Conservation (phyloP, 2,329 filamentous ascomycete genomes). For the Graphilbum ipis-grandicollis region DNA sequence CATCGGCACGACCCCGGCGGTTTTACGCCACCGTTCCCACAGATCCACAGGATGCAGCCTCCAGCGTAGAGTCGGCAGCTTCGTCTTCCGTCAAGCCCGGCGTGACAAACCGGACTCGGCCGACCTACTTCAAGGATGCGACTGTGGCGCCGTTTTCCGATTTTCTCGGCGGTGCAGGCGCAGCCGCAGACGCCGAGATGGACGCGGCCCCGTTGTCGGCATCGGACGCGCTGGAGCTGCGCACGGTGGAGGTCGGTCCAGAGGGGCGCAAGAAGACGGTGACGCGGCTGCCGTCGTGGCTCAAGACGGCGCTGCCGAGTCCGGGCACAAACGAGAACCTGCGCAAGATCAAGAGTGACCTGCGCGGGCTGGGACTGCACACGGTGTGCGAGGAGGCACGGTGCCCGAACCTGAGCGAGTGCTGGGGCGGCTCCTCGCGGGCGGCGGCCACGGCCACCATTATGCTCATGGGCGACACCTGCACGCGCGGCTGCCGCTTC, state of each 20-base stretch:
- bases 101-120: slow-evolving; percentile 11
- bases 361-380: slow-evolving; percentile 76
- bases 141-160: slow-evolving; percentile 39
- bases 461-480: slow-evolving; percentile 99
- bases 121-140: slow-evolving; percentile 43
- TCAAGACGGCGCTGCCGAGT: slow-evolving; percentile 75
- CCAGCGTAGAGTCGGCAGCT: background rate
- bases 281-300: slow-evolving; percentile 73
- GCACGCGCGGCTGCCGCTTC: slow-evolving; percentile 89
- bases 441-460: slow-evolving; percentile 89
- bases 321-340: slow-evolving; percentile 61
- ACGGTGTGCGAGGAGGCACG: slow-evolving; percentile 96
- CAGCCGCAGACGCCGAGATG: slow-evolving; percentile 4
- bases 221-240: slow-evolving; percentile 40
- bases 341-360: slow-evolving; percentile 87
- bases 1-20: background rate
- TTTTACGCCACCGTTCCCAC: background rate
- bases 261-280: slow-evolving; percentile 45
- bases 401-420: slow-evolving; percentile 95
- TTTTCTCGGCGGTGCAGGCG: slow-evolving; percentile 28
- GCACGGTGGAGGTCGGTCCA: slow-evolving; percentile 47
- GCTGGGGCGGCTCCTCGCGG: slow-evolving; percentile 87
- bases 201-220: slow-evolving; percentile 22
- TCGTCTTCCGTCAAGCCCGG: background rate
- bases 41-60: background rate